Conservation (phyloP, 176 grass and related monocot species). For the Thinopyrum elongatum region DNA sequence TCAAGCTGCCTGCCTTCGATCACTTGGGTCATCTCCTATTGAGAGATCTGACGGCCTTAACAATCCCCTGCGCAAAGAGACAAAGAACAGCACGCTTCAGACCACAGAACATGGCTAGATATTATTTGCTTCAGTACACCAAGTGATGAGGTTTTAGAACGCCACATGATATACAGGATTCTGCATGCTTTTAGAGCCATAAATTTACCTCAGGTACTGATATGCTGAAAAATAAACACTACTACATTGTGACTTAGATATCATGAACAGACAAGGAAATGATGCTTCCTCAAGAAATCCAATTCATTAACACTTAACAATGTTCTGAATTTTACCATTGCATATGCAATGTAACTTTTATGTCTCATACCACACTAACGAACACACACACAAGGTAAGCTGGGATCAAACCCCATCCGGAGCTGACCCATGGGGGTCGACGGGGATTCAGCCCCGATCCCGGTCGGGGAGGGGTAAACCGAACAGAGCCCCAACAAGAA, state of each 20-base stretch:
- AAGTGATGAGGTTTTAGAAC: constrained; percentile 1
- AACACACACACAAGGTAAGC: too few species aligned
- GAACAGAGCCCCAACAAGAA: too few species aligned
- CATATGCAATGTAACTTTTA: too few species aligned
- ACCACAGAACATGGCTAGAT: background rate
- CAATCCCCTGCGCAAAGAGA: constrained; percentile 42
- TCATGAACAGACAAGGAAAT: background rate
- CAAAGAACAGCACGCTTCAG: constrained; percentile 15
- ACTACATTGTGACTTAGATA: background rate
- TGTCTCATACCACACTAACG: too few species aligned
- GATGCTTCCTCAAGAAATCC: background rate
- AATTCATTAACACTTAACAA: too few species aligned
- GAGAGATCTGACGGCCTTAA: constrained; percentile 45
- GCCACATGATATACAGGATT: background rate
- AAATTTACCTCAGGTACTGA: background rate
- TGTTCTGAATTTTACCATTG: too few species aligned
- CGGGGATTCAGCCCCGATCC: too few species aligned
- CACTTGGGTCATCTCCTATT: constrained; percentile 13
- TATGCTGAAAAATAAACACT: background rate
- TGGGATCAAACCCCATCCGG: too few species aligned
- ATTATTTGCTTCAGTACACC: background rate
- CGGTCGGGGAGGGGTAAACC: too few species aligned
- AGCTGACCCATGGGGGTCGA: too few species aligned
- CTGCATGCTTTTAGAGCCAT: background rate
- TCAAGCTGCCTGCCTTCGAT: too few species aligned